These are phyloP conservation scores for slime mould (Dictyostelium discoideum) DNA, from an alignment of 78 protist species.

Conservation along the genomic window DNA sequence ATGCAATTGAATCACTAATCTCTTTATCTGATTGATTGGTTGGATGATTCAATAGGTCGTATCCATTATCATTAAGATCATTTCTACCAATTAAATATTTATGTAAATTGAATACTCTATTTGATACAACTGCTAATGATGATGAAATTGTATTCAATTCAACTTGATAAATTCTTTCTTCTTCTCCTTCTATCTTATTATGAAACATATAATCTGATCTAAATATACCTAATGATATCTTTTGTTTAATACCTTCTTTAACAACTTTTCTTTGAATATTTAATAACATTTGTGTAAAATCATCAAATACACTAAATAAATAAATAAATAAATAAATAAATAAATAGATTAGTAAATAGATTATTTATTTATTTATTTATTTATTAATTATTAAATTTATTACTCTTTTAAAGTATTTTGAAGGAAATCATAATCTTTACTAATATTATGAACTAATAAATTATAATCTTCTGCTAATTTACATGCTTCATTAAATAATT, in stretches of 20 bases:
- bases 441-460: slow-evolving; percentile 62
- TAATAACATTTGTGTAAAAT: slow-evolving; percentile 77
- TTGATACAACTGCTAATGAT: slow-evolving; percentile 84
- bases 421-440: slow-evolving; percentile 68
- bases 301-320: slow-evolving; percentile 75
- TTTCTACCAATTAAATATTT: not conserved
- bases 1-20: slow-evolving; percentile 54
- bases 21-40: slow-evolving; percentile 36
- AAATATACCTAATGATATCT: slow-evolving; percentile 81
- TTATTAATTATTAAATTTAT: not conserved
- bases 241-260: slow-evolving; percentile 68
- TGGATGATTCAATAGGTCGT: slow-evolving; percentile 31
- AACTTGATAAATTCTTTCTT: slow-evolving; percentile 82
- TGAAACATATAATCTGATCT: slow-evolving; percentile 97
- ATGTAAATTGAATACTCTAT: slow-evolving; percentile 74
- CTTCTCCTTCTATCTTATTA: not conserved
- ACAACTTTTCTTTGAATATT: slow-evolving; percentile 50
- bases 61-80: not conserved
- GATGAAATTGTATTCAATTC: slow-evolving; percentile 96
- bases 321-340: not conserved
- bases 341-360: not conserved
- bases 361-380: not conserved
- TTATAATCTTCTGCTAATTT: slow-evolving; percentile 59
- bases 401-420: slow-evolving; percentile 74
- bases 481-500: slow-evolving; percentile 30